Evolutionary conservation across 2,329 filamentous ascomycete genomes (phyloP), one percentile per base, ranked within the genome.

Genomic region (Conoideocrella luteorostrata): DNA sequence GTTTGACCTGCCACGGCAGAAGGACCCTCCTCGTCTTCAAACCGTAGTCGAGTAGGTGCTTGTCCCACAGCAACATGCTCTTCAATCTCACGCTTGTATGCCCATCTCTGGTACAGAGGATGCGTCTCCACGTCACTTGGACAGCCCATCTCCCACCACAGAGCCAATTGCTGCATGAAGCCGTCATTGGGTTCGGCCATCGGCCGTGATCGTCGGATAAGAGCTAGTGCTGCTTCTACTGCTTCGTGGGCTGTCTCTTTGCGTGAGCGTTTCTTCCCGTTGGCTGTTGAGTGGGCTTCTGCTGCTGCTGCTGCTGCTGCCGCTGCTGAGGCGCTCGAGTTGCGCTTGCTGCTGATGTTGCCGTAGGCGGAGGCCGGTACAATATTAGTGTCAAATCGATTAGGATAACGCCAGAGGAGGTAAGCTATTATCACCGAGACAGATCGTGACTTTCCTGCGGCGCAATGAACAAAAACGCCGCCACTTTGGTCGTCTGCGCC

Each of bases 361-460:
- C 52, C 52, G 5, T 53, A 54, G 17, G 56, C 37, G 13, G 48
- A 41, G n/a, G 52, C 47, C 12, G 58, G 52, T 11, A 64, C 50
- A 49, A 61, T 41, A 51, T 71, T 61, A 24, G 63, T 58, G 47
- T 65, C 62, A 54, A 78, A 78, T 43, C 71, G 72, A 28, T 71
- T 61, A 5, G 78, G 76, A 52, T 80, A 73, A 53, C 76, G 77
- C 64, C 78, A 82, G 50, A 97, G 84, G 40, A 97, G 72, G 64
- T 90, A 97, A 48, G 93, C 91, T 46, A 94, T 77, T 43, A 88
- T 77, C 52, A 87, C 79, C 24, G 88, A 84, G 52, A 91, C 86
- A 38, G 91, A 97, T 47, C 93, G 86, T 26, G 90, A 96, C 67
- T 94, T 95, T 42, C 93, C 93, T 82, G 95, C 95, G 18, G 89